Conservation (phyloP, 1,284 basidiomycete species). For the Sanguinoderma infundibulare region DNA sequence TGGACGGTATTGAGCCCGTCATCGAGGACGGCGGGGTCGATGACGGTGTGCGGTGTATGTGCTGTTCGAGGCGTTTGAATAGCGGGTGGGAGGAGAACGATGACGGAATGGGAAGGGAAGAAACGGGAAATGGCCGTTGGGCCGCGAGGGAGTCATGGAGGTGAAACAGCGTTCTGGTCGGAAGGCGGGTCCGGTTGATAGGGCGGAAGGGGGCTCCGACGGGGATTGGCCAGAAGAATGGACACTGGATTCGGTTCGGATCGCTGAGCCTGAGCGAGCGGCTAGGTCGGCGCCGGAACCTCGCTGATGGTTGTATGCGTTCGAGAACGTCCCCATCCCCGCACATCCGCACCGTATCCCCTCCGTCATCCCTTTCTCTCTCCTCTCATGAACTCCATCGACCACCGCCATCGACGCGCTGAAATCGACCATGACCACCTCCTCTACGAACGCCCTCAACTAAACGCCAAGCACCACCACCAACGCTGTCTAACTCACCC, state of each 20-base stretch:
- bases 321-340: conserved; percentile 33
- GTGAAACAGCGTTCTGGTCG: conserved; percentile 21
- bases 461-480: conserved; percentile 43
- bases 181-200: conserved; percentile 29
- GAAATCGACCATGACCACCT: conserved; percentile 46
- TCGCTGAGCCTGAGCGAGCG: conserved; percentile 29
- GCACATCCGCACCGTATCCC: conserved; percentile 34
- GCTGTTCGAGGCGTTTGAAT: not conserved
- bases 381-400: conserved; percentile 40
- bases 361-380: conserved; percentile 30
- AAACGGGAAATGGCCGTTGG: not conserved
- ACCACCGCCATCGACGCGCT: conserved; percentile 50
- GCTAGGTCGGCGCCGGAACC: conserved; percentile 31
- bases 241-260: conserved; percentile 24
- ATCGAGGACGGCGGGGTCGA: too few relatives aligned
- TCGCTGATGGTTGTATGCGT: conserved; percentile 32
- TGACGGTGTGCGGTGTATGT: not conserved
- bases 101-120: not conserved
- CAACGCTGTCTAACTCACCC: conserved; percentile 22
- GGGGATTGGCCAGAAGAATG: conserved; percentile 20
- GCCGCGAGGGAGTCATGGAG: conserved; percentile 21
- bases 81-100: not conserved
- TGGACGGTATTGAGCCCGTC: not conserved
- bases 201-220: conserved; percentile 25
- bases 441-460: conserved; percentile 28